Evolutionary conservation across 768 basidiomycete species (phyloP).

Genomic region (Myochromella boudieri): DNA sequence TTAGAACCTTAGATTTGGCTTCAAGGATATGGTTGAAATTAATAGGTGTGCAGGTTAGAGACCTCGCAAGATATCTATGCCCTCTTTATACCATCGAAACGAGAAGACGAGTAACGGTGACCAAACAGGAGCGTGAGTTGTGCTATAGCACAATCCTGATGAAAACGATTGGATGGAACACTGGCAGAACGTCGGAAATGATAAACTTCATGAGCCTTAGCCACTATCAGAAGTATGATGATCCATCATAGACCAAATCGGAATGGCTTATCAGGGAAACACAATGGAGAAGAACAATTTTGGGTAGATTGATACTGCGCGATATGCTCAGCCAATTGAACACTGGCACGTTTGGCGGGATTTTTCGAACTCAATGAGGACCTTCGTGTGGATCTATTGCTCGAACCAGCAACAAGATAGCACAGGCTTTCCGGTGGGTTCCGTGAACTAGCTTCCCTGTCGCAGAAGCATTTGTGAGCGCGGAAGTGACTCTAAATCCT

Average conservation of each 20-base stretch:
- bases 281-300: not conserved
- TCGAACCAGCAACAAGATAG: too few species aligned
- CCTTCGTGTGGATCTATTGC: too few species aligned
- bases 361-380: too few species aligned
- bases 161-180: not conserved
- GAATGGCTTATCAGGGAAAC: not conserved
- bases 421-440: not conserved
- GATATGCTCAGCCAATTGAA: conserved; percentile 12
- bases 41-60: too few species aligned
- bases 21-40: not conserved
- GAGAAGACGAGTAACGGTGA: not conserved
- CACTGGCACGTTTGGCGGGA: conserved; percentile 9
- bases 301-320: not conserved
- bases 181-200: conserved; percentile 1
- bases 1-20: not conserved
- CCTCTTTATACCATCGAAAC: conserved; percentile 6
- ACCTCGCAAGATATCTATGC: not conserved
- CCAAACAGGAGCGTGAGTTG: conserved; percentile 15
- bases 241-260: conserved; percentile 5
- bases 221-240: conserved; percentile 1
- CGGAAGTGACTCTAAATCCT: too few species aligned
- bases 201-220: not conserved
- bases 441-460: not conserved
- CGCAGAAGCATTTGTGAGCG: not conserved
- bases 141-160: conserved; percentile 13